Evolutionary conservation across 2,329 filamentous ascomycete species (phyloP), one percentile per base, ranked within the genome.

Genomic region (Cephalotrichum gorgonifer): DNA sequence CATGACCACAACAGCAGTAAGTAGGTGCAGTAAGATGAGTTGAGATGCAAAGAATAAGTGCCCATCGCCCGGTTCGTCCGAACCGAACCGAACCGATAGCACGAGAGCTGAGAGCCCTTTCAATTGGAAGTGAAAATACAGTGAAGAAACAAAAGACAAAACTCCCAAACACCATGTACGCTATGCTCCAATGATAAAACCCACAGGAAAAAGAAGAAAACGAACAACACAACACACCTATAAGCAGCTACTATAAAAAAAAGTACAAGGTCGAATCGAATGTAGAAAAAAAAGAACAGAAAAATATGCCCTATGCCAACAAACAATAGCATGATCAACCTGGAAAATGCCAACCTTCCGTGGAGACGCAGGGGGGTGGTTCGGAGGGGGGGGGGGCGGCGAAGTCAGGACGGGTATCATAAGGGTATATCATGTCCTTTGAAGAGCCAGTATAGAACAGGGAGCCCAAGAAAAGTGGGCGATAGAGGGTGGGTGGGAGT

Each of bases 181-280:
- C 45, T 47, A 47, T 47, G 45, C 45, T 47, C 45, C 27, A 20
- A 27, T 47, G 33, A 47, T 47, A 11, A 23, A 14, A n/a, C 35
- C 22, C 35, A 6, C n/a, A 20, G 17, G 8, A 22, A 22, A 39
- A 20, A 17, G 28, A 41, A 28, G 15, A 28, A 22, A 28, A 47
- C 26, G 8, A 26, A 39, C 17, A 47, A 41, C 17, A 25, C 14
- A 47, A 28, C 23, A 12, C 23, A n/a, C n/a, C n/a, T n/a, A n/a
- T n/a, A 33, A 26, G 17, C 23, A 27, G 41, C 12, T 26, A 48
- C 45, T 30, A 50, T 42, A 50, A 49, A 52, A 46, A 53, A 52
- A 57, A 39, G 17, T n/a, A 39, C 50, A 51, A 53, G 55, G 53
- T 50, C 50, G 54, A 55, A 54, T 38, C 49, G 54, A 54, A 55